Evolutionary conservation across 2,329 filamentous ascomycete species (phyloP).

Genomic region (Tetracladium maxilliforme): DNA sequence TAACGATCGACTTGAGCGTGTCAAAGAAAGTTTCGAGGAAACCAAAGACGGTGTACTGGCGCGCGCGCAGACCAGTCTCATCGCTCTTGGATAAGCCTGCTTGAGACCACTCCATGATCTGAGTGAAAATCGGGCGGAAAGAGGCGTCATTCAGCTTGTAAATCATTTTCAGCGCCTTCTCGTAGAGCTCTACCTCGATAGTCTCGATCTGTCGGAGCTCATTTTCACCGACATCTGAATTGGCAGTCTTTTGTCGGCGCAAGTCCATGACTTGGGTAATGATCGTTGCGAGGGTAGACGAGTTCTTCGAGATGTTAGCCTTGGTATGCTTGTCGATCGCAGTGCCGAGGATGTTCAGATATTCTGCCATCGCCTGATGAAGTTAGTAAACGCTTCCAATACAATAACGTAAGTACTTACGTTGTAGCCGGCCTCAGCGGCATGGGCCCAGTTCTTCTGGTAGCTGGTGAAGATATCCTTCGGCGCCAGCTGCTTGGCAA

Average conservation of each 20-base stretch:
- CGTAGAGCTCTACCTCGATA: slow-evolving; percentile 52
- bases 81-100: slow-evolving; percentile 48
- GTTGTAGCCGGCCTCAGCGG: slow-evolving; percentile 43
- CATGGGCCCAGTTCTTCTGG: slow-evolving; percentile 54
- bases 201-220: slow-evolving; percentile 31
- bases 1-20: slow-evolving; percentile 84
- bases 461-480: slow-evolving; percentile 64
- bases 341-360: slow-evolving; percentile 52
- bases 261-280: slow-evolving; percentile 49
- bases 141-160: slow-evolving; percentile 92
- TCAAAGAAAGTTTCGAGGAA: slow-evolving; percentile 73
- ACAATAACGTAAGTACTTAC: not conserved
- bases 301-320: slow-evolving; percentile 61
- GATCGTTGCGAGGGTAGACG: slow-evolving; percentile 50
- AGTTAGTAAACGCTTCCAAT: slow-evolving; percentile 7
- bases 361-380: slow-evolving; percentile 47
- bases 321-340: slow-evolving; percentile 70
- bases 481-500: slow-evolving; percentile 65
- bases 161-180: slow-evolving; percentile 73
- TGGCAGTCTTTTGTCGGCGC: slow-evolving; percentile 36
- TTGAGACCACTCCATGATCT: slow-evolving; percentile 70
- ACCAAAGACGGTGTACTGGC: slow-evolving; percentile 64
- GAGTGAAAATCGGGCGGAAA: slow-evolving; percentile 82
- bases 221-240: slow-evolving; percentile 23
- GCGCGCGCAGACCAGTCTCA: slow-evolving; percentile 35